A percentile compares a stretch with the other conserved stretches of the same genome.
These are phyloP conservation scores for Elsinoe perseae DNA, from an alignment of 2,329 filamentous ascomycete genomes.

Conservation along the genomic window DNA sequence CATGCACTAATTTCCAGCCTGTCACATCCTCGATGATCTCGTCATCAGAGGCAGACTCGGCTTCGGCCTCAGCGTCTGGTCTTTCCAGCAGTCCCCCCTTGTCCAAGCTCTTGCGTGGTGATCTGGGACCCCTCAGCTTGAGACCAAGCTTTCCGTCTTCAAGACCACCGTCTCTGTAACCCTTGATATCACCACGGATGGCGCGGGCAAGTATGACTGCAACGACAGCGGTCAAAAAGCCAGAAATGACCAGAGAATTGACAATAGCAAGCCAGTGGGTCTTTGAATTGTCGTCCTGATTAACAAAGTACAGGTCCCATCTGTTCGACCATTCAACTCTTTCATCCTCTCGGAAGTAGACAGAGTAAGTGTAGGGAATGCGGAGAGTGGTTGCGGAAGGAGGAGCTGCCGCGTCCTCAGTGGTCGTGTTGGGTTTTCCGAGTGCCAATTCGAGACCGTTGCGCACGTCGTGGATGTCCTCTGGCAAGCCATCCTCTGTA, in stretches of 20 bases:
- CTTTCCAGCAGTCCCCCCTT: slow-evolving; percentile 54
- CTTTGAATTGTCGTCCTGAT: slow-evolving; percentile 71
- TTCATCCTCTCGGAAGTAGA: slow-evolving; percentile 80
- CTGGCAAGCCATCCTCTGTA: slow-evolving; percentile 58
- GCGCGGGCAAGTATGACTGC: slow-evolving; percentile 75
- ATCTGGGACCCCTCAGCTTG: slow-evolving; percentile 43
- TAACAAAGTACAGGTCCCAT: slow-evolving; percentile 86
- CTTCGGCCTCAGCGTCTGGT: slow-evolving; percentile 45
- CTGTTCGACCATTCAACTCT: slow-evolving; percentile 73
- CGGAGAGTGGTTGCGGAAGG: slow-evolving; percentile 43
- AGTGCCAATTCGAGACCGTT: slow-evolving; percentile 63
- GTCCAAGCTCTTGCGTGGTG: slow-evolving; percentile 45
- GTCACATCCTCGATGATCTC: slow-evolving; percentile 70
- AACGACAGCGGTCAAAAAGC: slow-evolving; percentile 68
- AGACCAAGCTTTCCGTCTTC: slow-evolving; percentile 58
- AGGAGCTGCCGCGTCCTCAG: slow-evolving; percentile 37
- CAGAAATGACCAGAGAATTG: slow-evolving; percentile 78
- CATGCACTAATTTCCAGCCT: slow-evolving; percentile 82
- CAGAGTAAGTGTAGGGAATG: slow-evolving; percentile 80
- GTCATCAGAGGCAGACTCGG: slow-evolving; percentile 53
- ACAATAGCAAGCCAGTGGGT: slow-evolving; percentile 85
- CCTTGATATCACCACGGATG: slow-evolving; percentile 69
- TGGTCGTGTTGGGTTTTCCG: slow-evolving; percentile 53
- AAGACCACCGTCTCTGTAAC: slow-evolving; percentile 55
- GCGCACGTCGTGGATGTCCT: slow-evolving; percentile 55